These are phyloP conservation scores for Aspergillus sojae DNA, from an alignment of 2,329 filamentous ascomycete species.

Conservation along the genomic window DNA sequence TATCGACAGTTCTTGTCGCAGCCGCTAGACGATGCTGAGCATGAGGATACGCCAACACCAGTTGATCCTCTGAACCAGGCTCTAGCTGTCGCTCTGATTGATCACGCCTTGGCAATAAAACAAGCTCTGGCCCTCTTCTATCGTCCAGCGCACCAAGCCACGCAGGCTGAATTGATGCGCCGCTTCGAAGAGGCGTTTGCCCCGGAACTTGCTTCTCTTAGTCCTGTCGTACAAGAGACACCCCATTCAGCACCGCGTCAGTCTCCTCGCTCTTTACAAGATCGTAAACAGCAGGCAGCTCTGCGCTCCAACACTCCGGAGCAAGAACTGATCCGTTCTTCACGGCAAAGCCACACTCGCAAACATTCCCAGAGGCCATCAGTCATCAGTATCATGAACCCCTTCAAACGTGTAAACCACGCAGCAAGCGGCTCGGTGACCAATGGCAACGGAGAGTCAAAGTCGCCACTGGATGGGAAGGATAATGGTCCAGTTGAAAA, in stretches of 20 bases:
- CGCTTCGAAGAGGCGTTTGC: constrained; percentile 53
- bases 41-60: constrained; percentile 53
- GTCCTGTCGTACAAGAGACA: constrained; percentile 43
- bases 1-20: constrained; percentile 75
- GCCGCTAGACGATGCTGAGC: constrained; percentile 39
- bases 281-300: constrained; percentile 25
- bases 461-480: constrained; percentile 25
- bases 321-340: constrained; percentile 37
- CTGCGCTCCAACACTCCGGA: constrained; percentile 39
- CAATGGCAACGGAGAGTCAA: constrained; percentile 34
- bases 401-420: constrained; percentile 46
- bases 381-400: constrained; percentile 47
- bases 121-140: constrained; percentile 73
- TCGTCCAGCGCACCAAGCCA: constrained; percentile 57
- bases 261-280: constrained; percentile 31
- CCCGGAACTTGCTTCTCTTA: constrained; percentile 66
- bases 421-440: constrained; percentile 38
- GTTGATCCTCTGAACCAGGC: constrained; percentile 69
- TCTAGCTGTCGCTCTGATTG: constrained; percentile 80
- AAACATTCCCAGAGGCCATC: constrained; percentile 41
- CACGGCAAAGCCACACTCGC: constrained; percentile 33
- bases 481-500: constrained; percentile 21
- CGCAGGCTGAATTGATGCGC: constrained; percentile 40
- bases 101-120: constrained; percentile 86
- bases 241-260: constrained; percentile 49